Evolutionary conservation across 768 basidiomycete genomes (phyloP).

Genomic region (Boletus rex-veris): DNA sequence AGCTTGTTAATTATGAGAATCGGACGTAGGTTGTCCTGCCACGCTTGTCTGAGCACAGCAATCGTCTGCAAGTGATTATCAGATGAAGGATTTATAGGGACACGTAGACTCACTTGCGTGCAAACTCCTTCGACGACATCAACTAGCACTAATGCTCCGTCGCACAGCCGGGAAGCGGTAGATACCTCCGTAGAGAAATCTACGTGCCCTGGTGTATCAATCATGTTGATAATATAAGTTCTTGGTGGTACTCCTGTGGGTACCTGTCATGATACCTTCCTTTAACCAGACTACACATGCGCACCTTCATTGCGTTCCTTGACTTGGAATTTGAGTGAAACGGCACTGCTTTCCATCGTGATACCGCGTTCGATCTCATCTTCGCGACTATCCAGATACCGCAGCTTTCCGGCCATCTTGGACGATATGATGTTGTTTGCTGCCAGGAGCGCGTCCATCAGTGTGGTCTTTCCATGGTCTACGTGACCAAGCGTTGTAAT

Average conservation of each 20-base stretch:
- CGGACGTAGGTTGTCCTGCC: conserved; percentile 84
- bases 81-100: not conserved
- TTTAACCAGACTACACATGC: conserved; percentile 21
- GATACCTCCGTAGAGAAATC: conserved; percentile 98
- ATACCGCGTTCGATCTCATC: conserved; percentile 98
- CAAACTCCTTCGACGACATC: conserved; percentile 98
- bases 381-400: conserved; percentile 92
- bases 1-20: conserved; percentile 97
- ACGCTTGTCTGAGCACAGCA: conserved; percentile 91
- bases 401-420: conserved; percentile 92
- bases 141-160: conserved; percentile 92
- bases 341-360: conserved; percentile 97
- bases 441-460: conserved; percentile 92
- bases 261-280: conserved; percentile 32
- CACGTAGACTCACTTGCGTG: conserved; percentile 72
- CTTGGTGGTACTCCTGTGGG: conserved; percentile 52
- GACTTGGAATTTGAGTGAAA: conserved; percentile 85
- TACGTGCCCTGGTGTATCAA: conserved; percentile 98
- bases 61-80: conserved; percentile 62
- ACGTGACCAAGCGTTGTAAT: conserved; percentile 88
- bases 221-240: conserved; percentile 89
- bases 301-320: conserved; percentile 63
- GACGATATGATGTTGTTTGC: conserved; percentile 97
- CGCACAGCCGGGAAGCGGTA: conserved; percentile 87
- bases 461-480: conserved; percentile 94